A percentile compares a stretch with the other conserved stretches of the same genome.
Conservation (phyloP, 2,329 filamentous ascomycete genomes). For the Chrysoporthe cubensis region DNA sequence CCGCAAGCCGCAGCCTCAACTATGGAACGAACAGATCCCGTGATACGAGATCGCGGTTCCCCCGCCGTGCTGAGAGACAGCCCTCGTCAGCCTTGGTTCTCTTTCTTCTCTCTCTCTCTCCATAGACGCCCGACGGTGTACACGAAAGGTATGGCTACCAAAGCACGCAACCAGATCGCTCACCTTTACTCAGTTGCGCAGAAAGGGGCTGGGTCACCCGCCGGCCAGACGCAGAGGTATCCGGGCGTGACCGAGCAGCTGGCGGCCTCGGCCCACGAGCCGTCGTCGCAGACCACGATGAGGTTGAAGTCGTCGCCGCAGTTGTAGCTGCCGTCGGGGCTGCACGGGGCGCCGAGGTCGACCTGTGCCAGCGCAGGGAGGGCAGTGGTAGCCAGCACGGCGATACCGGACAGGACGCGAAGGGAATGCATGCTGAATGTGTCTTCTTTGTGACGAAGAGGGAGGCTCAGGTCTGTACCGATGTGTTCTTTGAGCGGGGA, state of each 20-base stretch:
- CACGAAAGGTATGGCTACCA: not conserved
- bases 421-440: not conserved
- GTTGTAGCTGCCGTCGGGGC: not conserved
- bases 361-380: not conserved
- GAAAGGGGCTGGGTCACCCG: not conserved
- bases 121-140: not conserved
- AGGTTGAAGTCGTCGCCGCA: not conserved
- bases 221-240: constrained; percentile 2
- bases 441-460: not conserved
- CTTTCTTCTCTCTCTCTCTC: not conserved
- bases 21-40: not conserved
- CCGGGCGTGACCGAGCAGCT: constrained; percentile 1
- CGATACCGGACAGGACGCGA: not conserved
- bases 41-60: not conserved
- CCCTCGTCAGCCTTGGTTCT: not conserved
- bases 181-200: not conserved
- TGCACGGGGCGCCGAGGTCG: not conserved
- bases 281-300: not conserved
- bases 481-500: not conserved
- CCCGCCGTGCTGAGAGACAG: not conserved
- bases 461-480: not conserved
- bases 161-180: not conserved
- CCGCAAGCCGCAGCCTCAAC: not conserved
- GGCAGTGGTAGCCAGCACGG: not conserved
- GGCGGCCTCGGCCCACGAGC: not conserved